phyloP scores from a whole-genome alignment of 768 basidiomycete genomes.

The Amanita muscaria region DNA sequence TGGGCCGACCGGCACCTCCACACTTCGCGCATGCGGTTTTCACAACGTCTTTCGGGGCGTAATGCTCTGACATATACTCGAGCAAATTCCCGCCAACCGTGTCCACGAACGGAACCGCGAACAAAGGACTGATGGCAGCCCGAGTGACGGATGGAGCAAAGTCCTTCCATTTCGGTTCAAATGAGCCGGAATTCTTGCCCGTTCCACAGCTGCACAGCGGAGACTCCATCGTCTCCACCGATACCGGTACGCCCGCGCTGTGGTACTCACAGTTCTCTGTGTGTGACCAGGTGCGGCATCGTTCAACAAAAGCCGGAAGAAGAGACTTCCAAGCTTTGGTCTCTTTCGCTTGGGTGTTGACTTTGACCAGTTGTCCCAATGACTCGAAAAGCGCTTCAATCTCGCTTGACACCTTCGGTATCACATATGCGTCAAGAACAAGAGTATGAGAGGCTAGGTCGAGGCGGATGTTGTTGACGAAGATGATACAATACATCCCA shows the following conservation, averaged over 20 bases:
- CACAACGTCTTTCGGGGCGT: too few relatives aligned
- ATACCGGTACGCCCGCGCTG: constrained; percentile 28
- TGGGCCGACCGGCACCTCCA: constrained; percentile 17
- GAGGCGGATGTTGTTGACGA: constrained; percentile 36
- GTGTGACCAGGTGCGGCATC: constrained; percentile 48
- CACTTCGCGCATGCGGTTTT: constrained; percentile 22
- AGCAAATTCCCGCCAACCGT: constrained; percentile 16
- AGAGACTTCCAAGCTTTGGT: constrained; percentile 40
- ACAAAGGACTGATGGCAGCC: constrained; percentile 44
- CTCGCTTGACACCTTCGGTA: constrained; percentile 18
- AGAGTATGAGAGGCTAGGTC: constrained; percentile 43
- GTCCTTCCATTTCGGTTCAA: constrained; percentile 29
- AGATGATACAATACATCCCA: constrained; percentile 31
- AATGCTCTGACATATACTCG: too few relatives aligned
- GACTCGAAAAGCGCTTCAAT: too few relatives aligned
- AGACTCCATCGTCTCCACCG: constrained; percentile 23
- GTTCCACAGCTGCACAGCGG: constrained; percentile 48
- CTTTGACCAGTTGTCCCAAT: constrained; percentile 6
- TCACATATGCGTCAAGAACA: constrained; percentile 40
- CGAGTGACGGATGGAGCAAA: constrained; percentile 39
- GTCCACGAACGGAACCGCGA: constrained; percentile 42
- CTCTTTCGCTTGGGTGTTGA: constrained; percentile 24
- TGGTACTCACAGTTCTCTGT: constrained; percentile 39
- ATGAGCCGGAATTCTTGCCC: constrained; percentile 35
- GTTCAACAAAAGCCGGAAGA: constrained; percentile 41